Conservation (phyloP, 2,329 filamentous ascomycete species). For the Xylaria sp. region DNA sequence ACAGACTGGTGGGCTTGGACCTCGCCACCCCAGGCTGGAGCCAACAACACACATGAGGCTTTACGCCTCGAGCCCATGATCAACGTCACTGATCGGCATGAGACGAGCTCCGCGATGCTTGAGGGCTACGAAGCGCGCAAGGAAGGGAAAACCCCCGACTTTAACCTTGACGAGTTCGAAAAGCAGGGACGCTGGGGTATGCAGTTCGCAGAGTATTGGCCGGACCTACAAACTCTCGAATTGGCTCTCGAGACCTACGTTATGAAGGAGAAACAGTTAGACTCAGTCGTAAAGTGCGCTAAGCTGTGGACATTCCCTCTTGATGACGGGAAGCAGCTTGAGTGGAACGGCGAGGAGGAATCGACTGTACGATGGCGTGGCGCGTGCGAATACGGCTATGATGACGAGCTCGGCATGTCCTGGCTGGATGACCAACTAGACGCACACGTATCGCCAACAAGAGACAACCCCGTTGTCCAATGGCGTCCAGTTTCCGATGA, state of each 20-base stretch:
- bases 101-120: constrained; percentile 40
- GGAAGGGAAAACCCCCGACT: constrained; percentile 42
- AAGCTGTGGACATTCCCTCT: constrained; percentile 47
- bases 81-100: constrained; percentile 38
- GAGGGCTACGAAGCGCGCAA: constrained; percentile 44
- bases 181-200: constrained; percentile 44
- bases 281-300: constrained; percentile 43
- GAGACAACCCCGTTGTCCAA: constrained; percentile 17
- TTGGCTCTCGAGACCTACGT: constrained; percentile 45
- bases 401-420: constrained; percentile 27
- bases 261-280: constrained; percentile 43
- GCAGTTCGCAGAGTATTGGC: constrained; percentile 44
- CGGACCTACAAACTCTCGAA: constrained; percentile 44
- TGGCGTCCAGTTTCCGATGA: constrained; percentile 31
- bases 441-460: not conserved
- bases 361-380: constrained; percentile 41
- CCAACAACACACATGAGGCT: constrained; percentile 25
- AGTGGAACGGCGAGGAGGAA: constrained; percentile 42
- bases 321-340: constrained; percentile 38
- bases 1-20: constrained; percentile 48
- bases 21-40: constrained; percentile 26
- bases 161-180: constrained; percentile 43
- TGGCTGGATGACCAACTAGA: constrained; percentile 19
- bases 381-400: constrained; percentile 38
- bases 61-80: constrained; percentile 47